A percentile compares a stretch with the other conserved stretches of the same genome.
Conservation (phyloP, 192 early-diverging fungal species). For the Podila clonocystis region DNA sequence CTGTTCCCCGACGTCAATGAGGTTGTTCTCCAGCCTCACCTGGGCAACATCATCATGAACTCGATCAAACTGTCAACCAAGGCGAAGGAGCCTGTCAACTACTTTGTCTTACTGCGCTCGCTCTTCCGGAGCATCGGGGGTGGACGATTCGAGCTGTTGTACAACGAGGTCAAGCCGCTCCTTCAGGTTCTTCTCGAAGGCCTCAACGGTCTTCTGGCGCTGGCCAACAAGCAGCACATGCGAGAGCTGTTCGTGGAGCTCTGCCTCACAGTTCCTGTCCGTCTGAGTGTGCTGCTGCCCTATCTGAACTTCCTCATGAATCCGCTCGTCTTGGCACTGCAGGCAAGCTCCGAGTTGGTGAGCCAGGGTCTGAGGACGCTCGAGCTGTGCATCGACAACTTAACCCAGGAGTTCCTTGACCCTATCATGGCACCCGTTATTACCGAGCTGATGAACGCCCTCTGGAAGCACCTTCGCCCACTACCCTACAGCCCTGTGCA, state of each 20-base stretch:
- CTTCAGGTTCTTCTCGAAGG: constrained; percentile 92
- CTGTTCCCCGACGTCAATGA: constrained; percentile 94
- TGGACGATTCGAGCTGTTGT: constrained; percentile 93
- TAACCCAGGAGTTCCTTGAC: constrained; percentile 96
- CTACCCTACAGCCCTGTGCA: constrained; percentile 86
- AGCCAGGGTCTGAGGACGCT: constrained; percentile 94
- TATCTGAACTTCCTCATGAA: constrained; percentile 95
- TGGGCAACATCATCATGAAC: constrained; percentile 88
- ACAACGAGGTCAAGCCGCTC: constrained; percentile 95
- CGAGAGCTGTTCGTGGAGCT: constrained; percentile 98
- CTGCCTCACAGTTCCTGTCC: constrained; percentile 96
- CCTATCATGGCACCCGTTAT: constrained; percentile 95
- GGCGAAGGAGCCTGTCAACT: constrained; percentile 89
- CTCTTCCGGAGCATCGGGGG: constrained; percentile 98
- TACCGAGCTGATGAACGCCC: constrained; percentile 91
- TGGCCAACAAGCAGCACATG: constrained; percentile 85
- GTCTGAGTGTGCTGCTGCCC: constrained; percentile 91
- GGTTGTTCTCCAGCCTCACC: constrained; percentile 90
- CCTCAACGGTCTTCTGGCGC: constrained; percentile 84
- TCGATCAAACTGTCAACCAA: constrained; percentile 86
- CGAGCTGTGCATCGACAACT: constrained; percentile 98
- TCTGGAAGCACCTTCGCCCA: constrained; percentile 93
- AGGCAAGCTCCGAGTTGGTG: constrained; percentile 93
- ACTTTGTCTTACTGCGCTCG: constrained; percentile 89
- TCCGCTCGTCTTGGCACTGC: constrained; percentile 93